Percentiles rank a stretch among this genome's conserved stretches.
Evolutionary conservation across 73 alveolate species (phyloP).

Genomic region (Tetrahymena malaccensis): DNA sequence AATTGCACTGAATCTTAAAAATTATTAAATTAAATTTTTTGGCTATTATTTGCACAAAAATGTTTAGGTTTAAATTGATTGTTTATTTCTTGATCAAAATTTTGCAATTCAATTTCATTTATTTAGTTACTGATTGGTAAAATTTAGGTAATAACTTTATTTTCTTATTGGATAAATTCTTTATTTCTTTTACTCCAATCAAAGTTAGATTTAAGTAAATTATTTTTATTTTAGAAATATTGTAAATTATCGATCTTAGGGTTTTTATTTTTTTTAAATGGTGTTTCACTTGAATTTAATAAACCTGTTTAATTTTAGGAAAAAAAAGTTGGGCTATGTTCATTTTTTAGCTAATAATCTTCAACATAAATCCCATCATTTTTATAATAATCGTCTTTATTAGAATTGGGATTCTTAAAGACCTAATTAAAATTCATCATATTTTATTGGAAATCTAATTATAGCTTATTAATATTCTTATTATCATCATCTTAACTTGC

Average conservation of each 20-base stretch:
- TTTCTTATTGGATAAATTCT: too few species aligned
- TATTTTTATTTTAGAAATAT: too few species aligned
- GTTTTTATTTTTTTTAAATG: background rate
- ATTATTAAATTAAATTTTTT: too few species aligned
- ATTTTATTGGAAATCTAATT: background rate
- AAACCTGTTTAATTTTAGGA: background rate
- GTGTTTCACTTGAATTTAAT: background rate
- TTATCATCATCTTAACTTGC: background rate
- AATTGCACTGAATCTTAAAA: too few species aligned
- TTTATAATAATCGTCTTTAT: background rate
- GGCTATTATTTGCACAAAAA: too few species aligned
- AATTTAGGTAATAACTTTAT: too few species aligned
- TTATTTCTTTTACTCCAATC: background rate
- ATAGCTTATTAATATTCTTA: background rate
- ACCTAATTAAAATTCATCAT: background rate
- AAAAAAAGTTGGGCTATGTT: background rate
- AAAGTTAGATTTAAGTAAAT: too few species aligned
- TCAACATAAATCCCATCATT: background rate
- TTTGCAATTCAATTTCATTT: background rate
- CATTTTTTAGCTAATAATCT: background rate
- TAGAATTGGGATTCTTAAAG: background rate
- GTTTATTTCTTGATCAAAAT: background rate
- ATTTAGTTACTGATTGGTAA: too few species aligned
- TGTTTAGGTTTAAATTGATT: too few species aligned
- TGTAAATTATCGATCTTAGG: background rate